A percentile compares a stretch with the other conserved stretches of the same genome.
phyloP scores from a whole-genome alignment of 306 rosid genomes.

The Fagus crenata region DNA sequence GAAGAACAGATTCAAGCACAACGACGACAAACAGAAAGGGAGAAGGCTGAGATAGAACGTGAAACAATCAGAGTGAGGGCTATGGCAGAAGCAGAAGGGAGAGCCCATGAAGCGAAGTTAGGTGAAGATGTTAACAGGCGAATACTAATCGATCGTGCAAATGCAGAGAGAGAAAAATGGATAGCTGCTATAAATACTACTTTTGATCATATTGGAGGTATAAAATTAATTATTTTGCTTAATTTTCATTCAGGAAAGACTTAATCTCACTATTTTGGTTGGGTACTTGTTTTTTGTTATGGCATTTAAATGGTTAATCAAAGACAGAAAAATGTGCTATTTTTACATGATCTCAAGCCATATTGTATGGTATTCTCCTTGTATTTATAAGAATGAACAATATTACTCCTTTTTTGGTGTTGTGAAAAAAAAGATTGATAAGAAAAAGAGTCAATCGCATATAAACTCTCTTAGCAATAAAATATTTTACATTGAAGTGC shows the following conservation, averaged over 20 bases:
- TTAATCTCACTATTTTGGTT: background rate
- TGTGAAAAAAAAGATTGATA: no score
- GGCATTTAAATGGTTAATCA: background rate
- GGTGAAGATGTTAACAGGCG: slow-evolving; percentile 90
- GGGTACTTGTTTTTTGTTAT: background rate
- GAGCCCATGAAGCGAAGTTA: slow-evolving; percentile 87
- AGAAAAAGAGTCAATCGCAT: background rate
- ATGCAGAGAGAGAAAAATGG: slow-evolving; percentile 96
- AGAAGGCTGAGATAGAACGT: slow-evolving; percentile 93
- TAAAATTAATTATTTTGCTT: slow-evolving; percentile 10
- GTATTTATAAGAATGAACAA: background rate
- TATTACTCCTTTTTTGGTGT: background rate
- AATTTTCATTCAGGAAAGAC: background rate
- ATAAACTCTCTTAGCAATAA: background rate
- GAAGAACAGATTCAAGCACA: slow-evolving; percentile 97
- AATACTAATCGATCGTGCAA: slow-evolving; percentile 73
- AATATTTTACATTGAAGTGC: background rate
- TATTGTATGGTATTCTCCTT: background rate
- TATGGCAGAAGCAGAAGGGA: slow-evolving; percentile 93
- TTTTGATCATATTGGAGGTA: slow-evolving; percentile 98
- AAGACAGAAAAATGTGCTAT: background rate
- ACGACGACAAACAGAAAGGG: slow-evolving; percentile 83
- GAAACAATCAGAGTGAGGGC: slow-evolving; percentile 87
- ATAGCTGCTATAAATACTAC: slow-evolving; percentile 92
- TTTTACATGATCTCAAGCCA: background rate